Percentiles rank a stretch among this genome's conserved stretches.
Evolutionary conservation across 352 stramenopile species (phyloP).

Genomic region (Aphanomyces invadans): DNA sequence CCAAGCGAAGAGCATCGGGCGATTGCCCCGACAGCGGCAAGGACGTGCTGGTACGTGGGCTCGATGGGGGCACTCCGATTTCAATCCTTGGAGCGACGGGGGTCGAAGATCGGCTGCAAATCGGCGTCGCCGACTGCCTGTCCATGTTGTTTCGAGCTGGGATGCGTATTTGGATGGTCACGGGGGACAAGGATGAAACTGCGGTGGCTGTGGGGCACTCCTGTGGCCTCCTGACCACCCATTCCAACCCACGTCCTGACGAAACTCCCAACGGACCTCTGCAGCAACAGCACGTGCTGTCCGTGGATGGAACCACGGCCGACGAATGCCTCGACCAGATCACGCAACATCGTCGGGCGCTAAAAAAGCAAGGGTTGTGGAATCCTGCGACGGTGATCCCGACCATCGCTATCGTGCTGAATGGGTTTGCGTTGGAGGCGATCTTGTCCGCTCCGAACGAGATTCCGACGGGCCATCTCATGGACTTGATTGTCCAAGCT

Average conservation of each 20-base stretch:
- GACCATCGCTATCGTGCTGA: constrained; percentile 65
- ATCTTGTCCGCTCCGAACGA: constrained; percentile 39
- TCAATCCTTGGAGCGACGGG: constrained; percentile 93
- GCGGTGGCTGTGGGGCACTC: constrained; percentile 98
- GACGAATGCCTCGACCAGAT: constrained; percentile 79
- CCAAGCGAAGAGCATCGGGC: background rate
- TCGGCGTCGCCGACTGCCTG: constrained; percentile 93
- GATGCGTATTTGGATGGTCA: constrained; percentile 99
- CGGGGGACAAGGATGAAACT: constrained; percentile 98
- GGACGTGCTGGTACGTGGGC: constrained; percentile 51
- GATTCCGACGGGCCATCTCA: constrained; percentile 51
- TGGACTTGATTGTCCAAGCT: constrained; percentile 82
- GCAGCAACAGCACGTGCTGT: constrained; percentile 40
- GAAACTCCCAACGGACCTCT: no score
- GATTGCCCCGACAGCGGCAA: constrained; percentile 37
- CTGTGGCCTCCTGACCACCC: constrained; percentile 79
- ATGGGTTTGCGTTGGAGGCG: constrained; percentile 63
- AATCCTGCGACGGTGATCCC: constrained; percentile 56
- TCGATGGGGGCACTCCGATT: constrained; percentile 53
- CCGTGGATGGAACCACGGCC: constrained; percentile 74
- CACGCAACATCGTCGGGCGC: constrained; percentile 53
- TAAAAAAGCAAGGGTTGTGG: constrained; percentile 74
- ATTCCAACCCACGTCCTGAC: no score
- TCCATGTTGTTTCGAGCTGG: constrained; percentile 88
- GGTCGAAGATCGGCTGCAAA: constrained; percentile 96